Base-by-base conservation (phyloP, 2,329 filamentous ascomycete genomes). In the Acrocalymma vagum region DNA sequence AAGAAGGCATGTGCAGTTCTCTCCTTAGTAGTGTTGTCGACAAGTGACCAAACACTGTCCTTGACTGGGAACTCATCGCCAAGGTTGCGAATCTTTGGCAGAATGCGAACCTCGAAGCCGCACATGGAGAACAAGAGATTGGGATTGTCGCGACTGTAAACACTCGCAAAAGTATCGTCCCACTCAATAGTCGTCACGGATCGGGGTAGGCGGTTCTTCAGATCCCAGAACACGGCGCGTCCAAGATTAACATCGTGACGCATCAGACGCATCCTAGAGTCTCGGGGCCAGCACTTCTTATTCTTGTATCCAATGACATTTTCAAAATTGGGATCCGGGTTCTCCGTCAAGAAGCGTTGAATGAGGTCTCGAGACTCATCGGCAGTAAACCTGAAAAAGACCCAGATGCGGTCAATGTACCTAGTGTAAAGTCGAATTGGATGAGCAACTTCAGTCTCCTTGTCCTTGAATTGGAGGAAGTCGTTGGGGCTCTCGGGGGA, bases 261-360 rank as follows among this genome's bases (percentile, higher is more conserved):
- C 94, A 99, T 99, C 60, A 99, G 74, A 29, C 95, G 87, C 95
- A 99, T 99, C 34, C 94, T 85, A 16, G 92, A 96, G 68, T 99
- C 94, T 60, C 94, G 85, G 27, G 94, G 95, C 94, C 94, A 99
- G 73, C 95, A 99, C 70, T 97, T 99, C 79, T 99, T 99, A 74
- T 95, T 99, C 77, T 90, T 92, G 72, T 97, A 99, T 0, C 94
- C 94, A 58, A 99, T 97, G 27, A 99, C 94, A 53, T 99, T 99
- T 69, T 99, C 94, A 54, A 99, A 99, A 66, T 99, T 99, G 2
- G 94, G 94, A 70, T 99, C 95, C 0, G 94, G 94, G 64, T 99
- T 93, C 67, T 99, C 95, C 0, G 95, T 99, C 55, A 99, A 78
- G 79, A 97, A 99, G 8, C 94, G 87, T 69, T 99, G 94, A 44